phyloP scores from a whole-genome alignment of 2,329 filamentous ascomycete species.

The Karstenula rhodostoma region DNA sequence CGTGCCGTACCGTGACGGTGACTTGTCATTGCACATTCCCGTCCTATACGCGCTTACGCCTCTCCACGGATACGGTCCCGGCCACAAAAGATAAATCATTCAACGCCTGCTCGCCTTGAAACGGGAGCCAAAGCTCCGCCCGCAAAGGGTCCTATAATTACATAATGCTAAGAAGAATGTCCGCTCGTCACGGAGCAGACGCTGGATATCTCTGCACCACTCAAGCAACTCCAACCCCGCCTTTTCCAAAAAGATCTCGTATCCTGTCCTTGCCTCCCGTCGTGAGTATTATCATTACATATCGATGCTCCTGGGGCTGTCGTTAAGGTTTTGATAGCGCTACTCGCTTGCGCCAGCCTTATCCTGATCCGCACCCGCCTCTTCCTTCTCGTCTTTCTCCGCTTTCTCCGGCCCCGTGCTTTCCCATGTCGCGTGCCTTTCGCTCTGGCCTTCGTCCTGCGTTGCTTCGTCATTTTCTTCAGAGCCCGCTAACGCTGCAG shows the following conservation, averaged over 20 bases:
- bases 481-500: conserved; percentile 1
- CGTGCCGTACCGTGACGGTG: not conserved
- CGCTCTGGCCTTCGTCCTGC: conserved; percentile 17
- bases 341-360: conserved; percentile 13
- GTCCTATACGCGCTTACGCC: not conserved
- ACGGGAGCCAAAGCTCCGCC: not conserved
- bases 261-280: not conserved
- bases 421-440: conserved; percentile 14
- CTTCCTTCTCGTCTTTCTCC: conserved; percentile 21
- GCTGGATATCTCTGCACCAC: conserved; percentile 9
- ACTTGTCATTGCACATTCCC: not conserved
- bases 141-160: conserved; percentile 1
- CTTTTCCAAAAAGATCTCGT: not conserved
- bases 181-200: not conserved
- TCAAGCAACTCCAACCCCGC: not conserved
- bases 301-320: not conserved
- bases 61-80: not conserved
- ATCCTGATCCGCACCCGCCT: conserved; percentile 17
- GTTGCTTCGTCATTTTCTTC: conserved; percentile 1
- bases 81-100: not conserved
- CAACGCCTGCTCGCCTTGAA: not conserved
- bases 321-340: conserved; percentile 7
- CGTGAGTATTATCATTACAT: conserved; percentile 13
- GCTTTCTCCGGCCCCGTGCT: conserved; percentile 25
- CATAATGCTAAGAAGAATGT: conserved; percentile 1